Evolutionary conservation across 495 filamentous ascomycete species (phyloP), one percentile per base, ranked within the genome.

Genomic region (Articulospora tetracladia): DNA sequence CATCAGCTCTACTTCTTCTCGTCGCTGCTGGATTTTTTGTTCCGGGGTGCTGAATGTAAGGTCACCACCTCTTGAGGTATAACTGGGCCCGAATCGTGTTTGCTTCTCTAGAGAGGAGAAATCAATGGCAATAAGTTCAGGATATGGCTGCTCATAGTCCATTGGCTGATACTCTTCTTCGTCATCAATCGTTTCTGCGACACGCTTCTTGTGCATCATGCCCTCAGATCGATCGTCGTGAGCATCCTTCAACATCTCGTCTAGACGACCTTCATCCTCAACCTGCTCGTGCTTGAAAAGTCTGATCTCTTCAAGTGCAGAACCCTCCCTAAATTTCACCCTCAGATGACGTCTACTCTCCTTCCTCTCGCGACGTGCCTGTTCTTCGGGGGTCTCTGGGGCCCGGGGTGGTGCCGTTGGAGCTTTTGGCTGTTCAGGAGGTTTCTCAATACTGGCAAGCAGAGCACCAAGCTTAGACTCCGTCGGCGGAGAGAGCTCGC

Each of bases 1-100:
- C 85, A 95, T 91, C 30, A 96, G 80, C 24, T 89, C 92, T n/a
- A 78, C 85, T 22, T 78, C 75, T 71, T 96, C 93, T 10, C 89
- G 84, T 53, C 86, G 79, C 27, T 87, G 79, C 68, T 91, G 91
- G 3, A 77, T 76, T 39, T 80, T 76, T 58, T 86, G 86, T 68
- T 95, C 86, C 0, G 82, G 74, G 10, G 87, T 92, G 0, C 74
- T 70, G 10, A 89, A 78, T 3, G 74, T 66, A 32, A 78, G 77
- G 12, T 72, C 65, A 3, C 91, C 92, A 50, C 85, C 87, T 50
- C 86, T 83, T 20, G 84, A 88, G 20, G 78, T 72, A 50, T 63
- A 65, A 36, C 19, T 63, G 7, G 22, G 51, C 6, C 62, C 59
- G 26, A 58, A 62, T 13, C 80, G 73, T n/a, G 90, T 75, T 2